Evolutionary conservation across 768 basidiomycete genomes (phyloP).

Genomic region (Russula brevipes): DNA sequence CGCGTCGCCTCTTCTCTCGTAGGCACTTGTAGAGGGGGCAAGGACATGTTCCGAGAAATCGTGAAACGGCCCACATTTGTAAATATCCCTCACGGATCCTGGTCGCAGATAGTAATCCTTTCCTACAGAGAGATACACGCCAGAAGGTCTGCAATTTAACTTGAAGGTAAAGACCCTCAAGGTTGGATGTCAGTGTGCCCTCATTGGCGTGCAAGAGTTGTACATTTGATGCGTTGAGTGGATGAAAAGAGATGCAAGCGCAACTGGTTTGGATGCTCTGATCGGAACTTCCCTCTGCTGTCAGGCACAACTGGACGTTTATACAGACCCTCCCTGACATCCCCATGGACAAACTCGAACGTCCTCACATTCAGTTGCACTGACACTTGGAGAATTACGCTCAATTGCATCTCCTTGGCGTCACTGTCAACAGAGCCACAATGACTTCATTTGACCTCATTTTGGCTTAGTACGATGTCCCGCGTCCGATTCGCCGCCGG

Average conservation of each 20-base stretch:
- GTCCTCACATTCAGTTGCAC: too few species aligned
- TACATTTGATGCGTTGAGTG: conserved; percentile 42
- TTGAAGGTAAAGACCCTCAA: conserved; percentile 72
- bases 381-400: too few species aligned
- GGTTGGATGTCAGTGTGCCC: conserved; percentile 38
- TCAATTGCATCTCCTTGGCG: too few species aligned
- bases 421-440: too few species aligned
- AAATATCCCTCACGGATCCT: conserved; percentile 79
- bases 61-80: conserved; percentile 74
- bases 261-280: too few species aligned
- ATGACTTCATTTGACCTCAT: too few species aligned
- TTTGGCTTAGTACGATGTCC: too few species aligned
- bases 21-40: conserved; percentile 11
- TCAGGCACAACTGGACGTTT: too few species aligned
- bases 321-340: too few species aligned
- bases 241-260: conserved; percentile 47
- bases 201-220: conserved; percentile 29
- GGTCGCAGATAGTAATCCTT: conserved; percentile 45
- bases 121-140: conserved; percentile 32
- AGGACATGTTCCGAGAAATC: conserved; percentile 48
- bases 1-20: conserved; percentile 6
- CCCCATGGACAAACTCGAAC: too few species aligned
- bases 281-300: too few species aligned
- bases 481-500: too few species aligned
- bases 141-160: conserved; percentile 43